Conservation (phyloP, 116 monocot genomes). For the Iris pallida region DNA sequence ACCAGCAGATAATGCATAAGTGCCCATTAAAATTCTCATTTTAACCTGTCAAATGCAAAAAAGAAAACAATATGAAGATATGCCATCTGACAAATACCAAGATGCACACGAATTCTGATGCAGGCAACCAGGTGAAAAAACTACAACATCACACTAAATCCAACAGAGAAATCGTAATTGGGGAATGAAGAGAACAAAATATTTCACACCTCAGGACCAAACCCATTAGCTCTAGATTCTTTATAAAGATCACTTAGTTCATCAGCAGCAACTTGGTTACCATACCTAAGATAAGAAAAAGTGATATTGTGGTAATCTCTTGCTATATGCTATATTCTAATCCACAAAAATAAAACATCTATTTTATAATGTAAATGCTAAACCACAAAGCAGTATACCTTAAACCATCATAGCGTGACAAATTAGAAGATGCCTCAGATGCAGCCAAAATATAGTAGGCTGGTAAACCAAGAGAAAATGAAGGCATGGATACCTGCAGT, state of each 20-base stretch:
- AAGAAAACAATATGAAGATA: constrained; percentile 1
- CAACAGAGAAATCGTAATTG: no score
- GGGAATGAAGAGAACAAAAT: background rate
- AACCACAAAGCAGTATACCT: constrained; percentile 46
- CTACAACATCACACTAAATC: no score
- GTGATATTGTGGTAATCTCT: background rate
- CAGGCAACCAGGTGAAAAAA: no score
- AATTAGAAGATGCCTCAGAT: constrained; percentile 97
- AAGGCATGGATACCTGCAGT: constrained; percentile 82
- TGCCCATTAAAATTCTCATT: constrained; percentile 99
- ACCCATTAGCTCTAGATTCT: constrained; percentile 76
- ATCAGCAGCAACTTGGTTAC: constrained; percentile 61
- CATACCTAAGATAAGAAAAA: constrained; percentile 56
- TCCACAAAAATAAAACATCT: no score
- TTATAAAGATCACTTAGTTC: constrained; percentile 79
- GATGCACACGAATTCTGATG: background rate
- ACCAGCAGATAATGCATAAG: constrained; percentile 95
- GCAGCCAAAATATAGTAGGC: constrained; percentile 96
- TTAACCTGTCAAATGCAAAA: constrained; percentile 56
- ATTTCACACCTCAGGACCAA: constrained; percentile 71
- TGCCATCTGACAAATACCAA: background rate
- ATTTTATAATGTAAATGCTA: background rate
- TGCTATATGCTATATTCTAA: no score
- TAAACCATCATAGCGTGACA: constrained; percentile 96
- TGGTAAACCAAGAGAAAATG: constrained; percentile 94